Evolutionary conservation across 2,329 filamentous ascomycete genomes (phyloP).

Genomic region (Fusarium goolgardi): DNA sequence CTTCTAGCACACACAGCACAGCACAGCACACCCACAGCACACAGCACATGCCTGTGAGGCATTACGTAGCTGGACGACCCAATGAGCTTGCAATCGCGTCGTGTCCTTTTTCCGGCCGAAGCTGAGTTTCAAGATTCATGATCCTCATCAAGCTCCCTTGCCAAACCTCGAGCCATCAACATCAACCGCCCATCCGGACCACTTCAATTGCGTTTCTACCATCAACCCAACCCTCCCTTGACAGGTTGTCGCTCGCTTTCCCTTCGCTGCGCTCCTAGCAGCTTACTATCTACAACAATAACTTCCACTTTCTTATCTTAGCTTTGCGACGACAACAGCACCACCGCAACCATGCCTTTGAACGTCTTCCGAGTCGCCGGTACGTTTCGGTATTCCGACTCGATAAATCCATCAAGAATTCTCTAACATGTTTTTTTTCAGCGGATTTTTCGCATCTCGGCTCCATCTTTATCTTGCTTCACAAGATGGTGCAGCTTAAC

Average conservation of each 20-base stretch:
- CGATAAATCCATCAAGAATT: background rate
- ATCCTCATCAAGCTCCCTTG: constrained; percentile 42
- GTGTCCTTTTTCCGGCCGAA: constrained; percentile 48
- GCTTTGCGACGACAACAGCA: constrained; percentile 28
- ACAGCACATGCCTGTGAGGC: constrained; percentile 18
- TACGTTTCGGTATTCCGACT: constrained; percentile 49
- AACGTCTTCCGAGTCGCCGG: constrained; percentile 70
- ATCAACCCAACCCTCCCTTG: constrained; percentile 8
- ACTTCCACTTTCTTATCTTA: constrained; percentile 18
- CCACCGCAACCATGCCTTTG: constrained; percentile 57
- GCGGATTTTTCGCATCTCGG: constrained; percentile 95
- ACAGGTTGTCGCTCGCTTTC: constrained; percentile 36
- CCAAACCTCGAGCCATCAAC: constrained; percentile 35
- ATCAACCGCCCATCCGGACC: constrained; percentile 21
- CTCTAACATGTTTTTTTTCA: constrained; percentile 54
- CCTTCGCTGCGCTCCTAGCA: constrained; percentile 37
- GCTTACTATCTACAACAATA: constrained; percentile 28
- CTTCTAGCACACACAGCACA: background rate
- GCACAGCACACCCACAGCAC: constrained; percentile 6
- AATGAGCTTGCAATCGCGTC: constrained; percentile 50
- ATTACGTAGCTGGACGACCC: constrained; percentile 43
- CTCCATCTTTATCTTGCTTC: constrained; percentile 93
- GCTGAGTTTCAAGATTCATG: constrained; percentile 42
- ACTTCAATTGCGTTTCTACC: constrained; percentile 35
- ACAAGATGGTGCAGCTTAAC: constrained; percentile 95